These are phyloP conservation scores for Colletotrichum navitas DNA, from an alignment of 2,329 filamentous ascomycete species.

Conservation along the genomic window DNA sequence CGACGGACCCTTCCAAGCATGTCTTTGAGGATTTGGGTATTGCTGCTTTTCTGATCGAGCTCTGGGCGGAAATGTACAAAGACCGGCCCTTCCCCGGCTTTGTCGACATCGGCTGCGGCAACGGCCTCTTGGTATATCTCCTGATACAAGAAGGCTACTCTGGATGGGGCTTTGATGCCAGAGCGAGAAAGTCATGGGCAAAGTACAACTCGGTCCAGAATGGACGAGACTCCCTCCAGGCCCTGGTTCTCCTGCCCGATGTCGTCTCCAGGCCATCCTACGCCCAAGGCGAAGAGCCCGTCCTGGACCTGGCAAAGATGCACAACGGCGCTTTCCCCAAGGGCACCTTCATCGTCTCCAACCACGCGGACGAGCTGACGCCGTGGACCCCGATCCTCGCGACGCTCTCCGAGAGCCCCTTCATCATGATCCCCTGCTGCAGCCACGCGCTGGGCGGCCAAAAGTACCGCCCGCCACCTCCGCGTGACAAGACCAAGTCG, in stretches of 20 bases:
- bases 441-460: slow-evolving; percentile 87
- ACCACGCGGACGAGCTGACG: slow-evolving; percentile 96
- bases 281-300: slow-evolving; percentile 38
- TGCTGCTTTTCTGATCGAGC: slow-evolving; percentile 90
- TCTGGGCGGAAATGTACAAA: slow-evolving; percentile 88
- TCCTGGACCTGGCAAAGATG: slow-evolving; percentile 44
- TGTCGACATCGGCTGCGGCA: slow-evolving; percentile 95
- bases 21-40: slow-evolving; percentile 96
- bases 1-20: slow-evolving; percentile 89
- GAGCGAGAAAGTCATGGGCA: slow-evolving; percentile 86
- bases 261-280: slow-evolving; percentile 48
- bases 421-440: slow-evolving; percentile 95
- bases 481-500: slow-evolving; percentile 61
- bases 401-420: slow-evolving; percentile 79
- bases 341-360: slow-evolving; percentile 93
- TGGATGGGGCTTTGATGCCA: slow-evolving; percentile 93
- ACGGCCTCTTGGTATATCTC: slow-evolving; percentile 89
- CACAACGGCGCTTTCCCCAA: slow-evolving; percentile 76
- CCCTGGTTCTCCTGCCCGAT: slow-evolving; percentile 63
- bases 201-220: slow-evolving; percentile 67
- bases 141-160: slow-evolving; percentile 83
- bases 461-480: slow-evolving; percentile 75
- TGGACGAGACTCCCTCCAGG: slow-evolving; percentile 53
- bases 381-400: slow-evolving; percentile 95
- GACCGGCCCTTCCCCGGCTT: slow-evolving; percentile 80